Evolutionary conservation across 768 basidiomycete species (phyloP).

Genomic region (Tulasnella sp.): DNA sequence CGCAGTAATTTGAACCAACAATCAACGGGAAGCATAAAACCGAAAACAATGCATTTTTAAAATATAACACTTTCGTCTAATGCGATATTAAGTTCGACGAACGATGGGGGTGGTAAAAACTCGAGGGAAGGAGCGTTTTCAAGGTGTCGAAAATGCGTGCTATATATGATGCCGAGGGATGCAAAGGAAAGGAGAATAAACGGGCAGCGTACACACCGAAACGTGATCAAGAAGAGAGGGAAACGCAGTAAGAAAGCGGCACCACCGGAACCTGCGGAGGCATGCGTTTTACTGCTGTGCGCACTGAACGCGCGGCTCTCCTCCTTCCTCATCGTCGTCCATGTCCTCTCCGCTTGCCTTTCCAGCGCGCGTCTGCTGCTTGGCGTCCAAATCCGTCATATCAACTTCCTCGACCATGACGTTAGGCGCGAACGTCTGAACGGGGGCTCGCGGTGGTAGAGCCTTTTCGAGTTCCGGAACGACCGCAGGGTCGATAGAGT

Average conservation of each 20-base stretch:
- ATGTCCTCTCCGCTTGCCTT: conserved; percentile 62
- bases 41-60: neutral
- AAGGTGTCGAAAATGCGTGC: neutral
- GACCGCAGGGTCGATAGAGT: conserved; percentile 55
- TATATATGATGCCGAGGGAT: neutral
- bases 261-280: conserved; percentile 16
- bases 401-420: conserved; percentile 74
- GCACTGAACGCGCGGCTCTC: conserved; percentile 91
- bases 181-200: neutral
- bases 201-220: neutral
- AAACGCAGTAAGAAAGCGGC: neutral
- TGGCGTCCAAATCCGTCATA: conserved; percentile 69
- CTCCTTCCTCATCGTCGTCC: conserved; percentile 69
- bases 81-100: neutral
- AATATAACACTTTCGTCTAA: neutral
- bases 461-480: conserved; percentile 75
- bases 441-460: conserved; percentile 64
- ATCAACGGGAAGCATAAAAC: neutral
- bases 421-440: conserved; percentile 61
- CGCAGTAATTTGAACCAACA: neutral
- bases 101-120: neutral
- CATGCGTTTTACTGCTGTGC: conserved; percentile 60
- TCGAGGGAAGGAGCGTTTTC: neutral
- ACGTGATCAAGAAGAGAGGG: neutral
- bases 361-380: conserved; percentile 39